Conservation (phyloP, 768 basidiomycete genomes). For the Boletus fagicola region DNA sequence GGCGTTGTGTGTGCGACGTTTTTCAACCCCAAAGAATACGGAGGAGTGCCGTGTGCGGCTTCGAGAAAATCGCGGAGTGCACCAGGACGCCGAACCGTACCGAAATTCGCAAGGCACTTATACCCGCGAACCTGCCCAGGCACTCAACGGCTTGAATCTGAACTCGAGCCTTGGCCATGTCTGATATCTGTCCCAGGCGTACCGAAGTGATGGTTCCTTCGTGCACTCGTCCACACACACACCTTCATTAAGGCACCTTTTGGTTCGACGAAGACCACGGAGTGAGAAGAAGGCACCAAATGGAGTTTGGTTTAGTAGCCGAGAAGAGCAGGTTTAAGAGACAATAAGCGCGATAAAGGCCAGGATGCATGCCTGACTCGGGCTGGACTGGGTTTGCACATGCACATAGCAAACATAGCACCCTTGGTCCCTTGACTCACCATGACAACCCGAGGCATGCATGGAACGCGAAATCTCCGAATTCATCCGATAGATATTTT, state of each 20-base stretch:
- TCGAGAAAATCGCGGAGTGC: neutral
- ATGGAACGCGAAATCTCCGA: neutral
- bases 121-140: slow-evolving; percentile 1
- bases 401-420: neutral
- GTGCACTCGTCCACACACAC: slow-evolving; percentile 55
- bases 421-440: neutral
- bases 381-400: slow-evolving; percentile 3
- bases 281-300: slow-evolving; percentile 20
- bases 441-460: neutral
- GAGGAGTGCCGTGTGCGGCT: neutral
- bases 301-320: slow-evolving; percentile 21
- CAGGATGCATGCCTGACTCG: neutral
- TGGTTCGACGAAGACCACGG: slow-evolving; percentile 43
- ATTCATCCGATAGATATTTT: neutral
- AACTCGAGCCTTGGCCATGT: neutral
- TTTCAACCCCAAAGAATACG: neutral
- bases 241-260: slow-evolving; percentile 58
- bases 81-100: neutral
- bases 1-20: neutral
- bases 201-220: slow-evolving; percentile 54
- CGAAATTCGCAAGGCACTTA: neutral
- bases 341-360: slow-evolving; percentile 39
- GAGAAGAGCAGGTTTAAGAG: slow-evolving; percentile 40
- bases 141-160: neutral
- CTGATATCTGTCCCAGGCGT: neutral